Conservation (phyloP, 169 alveolate species). For the Cryptosporidium xiaoi region DNA sequence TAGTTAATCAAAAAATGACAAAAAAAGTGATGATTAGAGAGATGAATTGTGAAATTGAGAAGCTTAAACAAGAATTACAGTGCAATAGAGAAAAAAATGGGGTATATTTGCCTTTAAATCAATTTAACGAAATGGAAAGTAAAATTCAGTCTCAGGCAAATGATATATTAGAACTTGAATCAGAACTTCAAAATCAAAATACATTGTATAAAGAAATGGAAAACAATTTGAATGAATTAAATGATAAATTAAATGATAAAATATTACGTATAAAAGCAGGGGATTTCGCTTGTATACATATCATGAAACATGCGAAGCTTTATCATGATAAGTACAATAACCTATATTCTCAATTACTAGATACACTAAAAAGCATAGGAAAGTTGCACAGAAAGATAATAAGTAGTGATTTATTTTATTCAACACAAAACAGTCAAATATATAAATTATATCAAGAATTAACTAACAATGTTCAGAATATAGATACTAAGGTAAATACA, state of each 20-base stretch:
- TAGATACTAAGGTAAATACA: not conserved
- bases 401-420: constrained; percentile 14
- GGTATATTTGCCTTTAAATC: constrained; percentile 73
- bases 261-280: constrained; percentile 48
- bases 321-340: constrained; percentile 40
- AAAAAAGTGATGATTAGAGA: constrained; percentile 84
- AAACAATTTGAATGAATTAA: not conserved
- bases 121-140: constrained; percentile 61
- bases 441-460: constrained; percentile 23
- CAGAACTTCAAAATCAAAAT: constrained; percentile 53
- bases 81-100: constrained; percentile 80
- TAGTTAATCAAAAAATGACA: constrained; percentile 90
- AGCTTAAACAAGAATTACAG: constrained; percentile 77
- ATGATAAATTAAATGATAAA: constrained; percentile 32
- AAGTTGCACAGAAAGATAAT: constrained; percentile 56
- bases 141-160: constrained; percentile 61
- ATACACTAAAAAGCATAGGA: constrained; percentile 36
- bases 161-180: constrained; percentile 51
- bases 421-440: constrained; percentile 21
- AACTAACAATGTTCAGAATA: constrained; percentile 1
- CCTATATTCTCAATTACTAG: constrained; percentile 14
- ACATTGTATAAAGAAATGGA: constrained; percentile 37
- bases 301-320: constrained; percentile 42
- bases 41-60: constrained; percentile 80
- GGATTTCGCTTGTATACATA: constrained; percentile 29